These are phyloP conservation scores for Pseudogymnoascus sp. DNA, from an alignment of 2,329 filamentous ascomycete genomes.

Conservation along the genomic window DNA sequence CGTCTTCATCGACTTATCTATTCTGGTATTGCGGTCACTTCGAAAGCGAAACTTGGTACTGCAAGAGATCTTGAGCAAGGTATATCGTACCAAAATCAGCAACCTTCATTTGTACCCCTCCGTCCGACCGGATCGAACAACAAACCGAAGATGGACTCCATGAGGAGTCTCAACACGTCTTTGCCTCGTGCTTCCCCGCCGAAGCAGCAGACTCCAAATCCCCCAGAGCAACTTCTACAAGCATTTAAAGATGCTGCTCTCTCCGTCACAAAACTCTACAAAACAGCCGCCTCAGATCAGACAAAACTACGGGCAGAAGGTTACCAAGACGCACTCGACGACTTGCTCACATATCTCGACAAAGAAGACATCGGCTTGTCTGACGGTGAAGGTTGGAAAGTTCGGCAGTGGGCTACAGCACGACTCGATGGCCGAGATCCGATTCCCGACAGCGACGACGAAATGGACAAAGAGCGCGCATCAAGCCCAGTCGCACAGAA, in stretches of 20 bases:
- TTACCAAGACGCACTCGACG: slow-evolving; percentile 90
- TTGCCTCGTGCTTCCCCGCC: slow-evolving; percentile 45
- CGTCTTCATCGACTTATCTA: neutral
- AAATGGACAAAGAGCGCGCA: slow-evolving; percentile 51
- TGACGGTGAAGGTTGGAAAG: slow-evolving; percentile 66
- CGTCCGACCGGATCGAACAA: neutral
- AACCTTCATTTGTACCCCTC: neutral
- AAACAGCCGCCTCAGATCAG: slow-evolving; percentile 74
- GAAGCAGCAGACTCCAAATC: slow-evolving; percentile 35
- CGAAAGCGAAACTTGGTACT: neutral
- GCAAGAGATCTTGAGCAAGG: neutral
- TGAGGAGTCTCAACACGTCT: slow-evolving; percentile 56
- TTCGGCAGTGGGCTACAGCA: slow-evolving; percentile 61
- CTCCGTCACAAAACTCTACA: slow-evolving; percentile 94
- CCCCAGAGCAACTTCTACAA: slow-evolving; percentile 65
- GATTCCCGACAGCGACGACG: slow-evolving; percentile 60
- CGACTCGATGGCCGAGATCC: slow-evolving; percentile 57
- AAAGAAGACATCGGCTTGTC: slow-evolving; percentile 69
- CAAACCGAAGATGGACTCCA: slow-evolving; percentile 49
- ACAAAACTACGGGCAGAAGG: slow-evolving; percentile 69
- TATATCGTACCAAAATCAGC: neutral
- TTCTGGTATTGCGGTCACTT: neutral
- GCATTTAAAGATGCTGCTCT: slow-evolving; percentile 89
- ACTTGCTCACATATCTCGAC: slow-evolving; percentile 79
- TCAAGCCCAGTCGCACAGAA: slow-evolving; percentile 53